Base-by-base conservation (phyloP, 2,329 filamentous ascomycete species). In the Volutella citrinella region DNA sequence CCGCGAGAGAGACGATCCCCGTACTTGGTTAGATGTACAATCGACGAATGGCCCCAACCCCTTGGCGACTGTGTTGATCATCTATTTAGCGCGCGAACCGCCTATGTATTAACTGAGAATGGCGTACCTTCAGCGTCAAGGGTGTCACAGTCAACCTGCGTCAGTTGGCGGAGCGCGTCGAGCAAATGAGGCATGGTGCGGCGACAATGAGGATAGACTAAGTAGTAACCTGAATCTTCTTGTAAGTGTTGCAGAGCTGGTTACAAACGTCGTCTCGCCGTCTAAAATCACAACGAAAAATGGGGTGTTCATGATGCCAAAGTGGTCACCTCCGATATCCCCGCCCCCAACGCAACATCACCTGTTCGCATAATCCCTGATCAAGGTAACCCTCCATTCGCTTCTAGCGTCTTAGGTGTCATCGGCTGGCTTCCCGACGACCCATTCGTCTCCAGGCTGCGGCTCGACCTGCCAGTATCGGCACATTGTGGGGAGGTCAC, bases 1-100 rank as follows among this genome's bases (percentile, higher is more conserved):
- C n/a, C n/a, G n/a, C n/a, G n/a, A n/a, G n/a, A n/a, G n/a, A n/a
- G n/a, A n/a, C n/a, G n/a, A n/a, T n/a, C n/a, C n/a, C n/a, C n/a
- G 8, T 27, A 57, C 59, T 41, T 61, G 59, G 12, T 63, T 63
- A 2, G 60, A 63, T 6, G 60, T 63, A 24, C 57, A 59, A 22
- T 62, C 58, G n/a, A 55, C 48, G 27, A 63, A 64, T 1, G 57
- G 57, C 1, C 59, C 58, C 4, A 62, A 36, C 4, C 49, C 40
- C 11, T 48, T 43, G 18, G 56, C 55, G 18, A 61, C 59, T 60
- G 16, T 11, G 10, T 27, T n/a, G 12, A 10, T 58, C 14, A 55
- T 37, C 15, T 2, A 14, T 27, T 18, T 3, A 17, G 5, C 15
- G 28, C 19, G 5, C 10, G 11, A 11, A 7, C 6, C 14, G 3